phyloP scores from a whole-genome alignment of 495 filamentous ascomycete species.

The Lasiosphaeria hispida region DNA sequence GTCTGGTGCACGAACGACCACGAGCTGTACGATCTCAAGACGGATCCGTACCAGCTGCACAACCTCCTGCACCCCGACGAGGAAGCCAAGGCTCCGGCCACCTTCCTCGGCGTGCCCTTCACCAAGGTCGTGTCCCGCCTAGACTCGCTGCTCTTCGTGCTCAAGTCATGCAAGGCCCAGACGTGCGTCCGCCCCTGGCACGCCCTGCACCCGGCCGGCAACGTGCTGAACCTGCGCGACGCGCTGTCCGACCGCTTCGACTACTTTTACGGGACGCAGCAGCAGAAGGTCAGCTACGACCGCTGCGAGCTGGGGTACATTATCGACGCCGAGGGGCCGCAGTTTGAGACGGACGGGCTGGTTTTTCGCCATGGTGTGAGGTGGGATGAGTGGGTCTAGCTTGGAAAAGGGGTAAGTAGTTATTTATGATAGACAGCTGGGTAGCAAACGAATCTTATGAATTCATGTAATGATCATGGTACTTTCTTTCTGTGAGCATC shows the following conservation, averaged over 20 bases:
- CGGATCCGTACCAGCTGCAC: slow-evolving; percentile 58
- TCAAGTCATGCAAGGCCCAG: slow-evolving; percentile 60
- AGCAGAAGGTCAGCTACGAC: slow-evolving; percentile 50
- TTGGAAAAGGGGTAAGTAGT: too few species aligned
- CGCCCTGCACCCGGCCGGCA: slow-evolving; percentile 53
- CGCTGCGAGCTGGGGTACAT: slow-evolving; percentile 62
- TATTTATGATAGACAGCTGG: neutral
- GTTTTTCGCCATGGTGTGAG: slow-evolving; percentile 26
- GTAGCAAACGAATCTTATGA: too few species aligned
- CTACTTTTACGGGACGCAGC: slow-evolving; percentile 50
- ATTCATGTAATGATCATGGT: too few species aligned
- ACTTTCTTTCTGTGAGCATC: too few species aligned
- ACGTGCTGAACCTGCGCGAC: slow-evolving; percentile 38
- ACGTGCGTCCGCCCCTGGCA: slow-evolving; percentile 60
- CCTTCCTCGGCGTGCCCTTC: slow-evolving; percentile 46
- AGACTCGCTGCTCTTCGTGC: slow-evolving; percentile 60
- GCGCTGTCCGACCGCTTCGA: slow-evolving; percentile 54
- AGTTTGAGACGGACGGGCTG: slow-evolving; percentile 38
- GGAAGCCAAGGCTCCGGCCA: slow-evolving; percentile 3
- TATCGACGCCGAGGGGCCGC: slow-evolving; percentile 59
- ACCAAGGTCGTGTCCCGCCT: slow-evolving; percentile 48
- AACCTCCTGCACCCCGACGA: slow-evolving; percentile 51
- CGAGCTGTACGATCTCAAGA: slow-evolving; percentile 62
- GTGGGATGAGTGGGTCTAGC: slow-evolving; percentile 34
- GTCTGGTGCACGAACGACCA: slow-evolving; percentile 66